Evolutionary conservation across 345 rosid genomes (phyloP), one percentile per base, ranked within the genome.

Genomic region (Citrus maxima): DNA sequence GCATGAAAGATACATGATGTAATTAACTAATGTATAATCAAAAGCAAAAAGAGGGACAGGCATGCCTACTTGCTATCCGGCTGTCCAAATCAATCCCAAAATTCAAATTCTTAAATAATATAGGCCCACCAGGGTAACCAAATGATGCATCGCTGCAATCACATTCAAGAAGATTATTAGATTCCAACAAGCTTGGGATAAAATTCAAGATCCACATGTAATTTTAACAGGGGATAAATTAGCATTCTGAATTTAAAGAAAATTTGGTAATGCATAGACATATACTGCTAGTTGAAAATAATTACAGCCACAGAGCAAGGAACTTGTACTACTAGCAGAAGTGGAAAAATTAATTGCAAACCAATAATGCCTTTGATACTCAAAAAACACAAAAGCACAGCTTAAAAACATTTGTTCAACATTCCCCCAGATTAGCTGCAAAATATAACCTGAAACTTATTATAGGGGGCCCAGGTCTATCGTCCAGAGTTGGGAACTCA

Each of bases 401-500:
- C 70, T 30, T 37, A n/a, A 67, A 18, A 77, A 30, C 34, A 70
- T 24, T 75, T 72, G 35, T 42, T 75, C 56, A 67, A 28, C 55
- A 69, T 69, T 78, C 34, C 35, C 67, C 65, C 16, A 54, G 76
- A 77, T 10, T 34, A 83, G 61, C 59, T 55, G 71, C 65, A 75
- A 73, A 84, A 73, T 54, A 88, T 81, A 84, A 96, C 99, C 98
- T 96, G 90, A 96, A 96, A 89, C 98, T 96, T 88, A 96, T 96
- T 63, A 96, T 93, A 40, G 99, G 99, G 3, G 94, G 92, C 34
- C 99, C 98, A 71, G 98, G 99, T 84, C 93, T 87, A 84, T 96
- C 97, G 78, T 96, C 99, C 77, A 98, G 99, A 79, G 99, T 94
- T 69, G 99, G 99, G 86, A 96, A 96, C 81, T 96, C 99, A 85